A percentile compares a stretch with the other conserved stretches of the same genome.
Conservation (phyloP, 371 early-diverging fungal genomes). For the Saksenaea oblongispora region DNA sequence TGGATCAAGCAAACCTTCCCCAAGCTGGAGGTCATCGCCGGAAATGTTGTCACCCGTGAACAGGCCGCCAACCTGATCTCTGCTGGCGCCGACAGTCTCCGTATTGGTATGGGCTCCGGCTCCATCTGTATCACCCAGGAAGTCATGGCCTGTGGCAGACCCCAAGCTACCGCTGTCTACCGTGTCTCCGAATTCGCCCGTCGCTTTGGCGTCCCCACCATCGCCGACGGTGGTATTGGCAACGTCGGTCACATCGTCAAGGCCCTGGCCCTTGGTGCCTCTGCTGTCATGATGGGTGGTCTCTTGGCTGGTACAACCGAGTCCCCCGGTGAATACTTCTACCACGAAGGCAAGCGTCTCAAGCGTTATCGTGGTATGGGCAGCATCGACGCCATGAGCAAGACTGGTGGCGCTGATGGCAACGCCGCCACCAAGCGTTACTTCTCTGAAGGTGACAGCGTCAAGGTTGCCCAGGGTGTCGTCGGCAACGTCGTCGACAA, state of each 20-base stretch:
- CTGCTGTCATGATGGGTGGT: conserved; percentile 97
- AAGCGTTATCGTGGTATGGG: conserved; percentile 99
- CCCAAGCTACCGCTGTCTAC: conserved; percentile 97
- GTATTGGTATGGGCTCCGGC: conserved; percentile 97
- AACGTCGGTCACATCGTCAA: conserved; percentile 97
- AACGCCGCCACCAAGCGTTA: conserved; percentile 92
- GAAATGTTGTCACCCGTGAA: conserved; percentile 96
- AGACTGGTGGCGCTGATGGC: conserved; percentile 62
- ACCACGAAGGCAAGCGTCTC: conserved; percentile 94
- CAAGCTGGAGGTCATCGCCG: conserved; percentile 89
- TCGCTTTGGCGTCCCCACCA: conserved; percentile 92
- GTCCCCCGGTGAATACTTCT: conserved; percentile 97
- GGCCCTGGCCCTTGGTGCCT: conserved; percentile 92
- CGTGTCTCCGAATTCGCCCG: conserved; percentile 91
- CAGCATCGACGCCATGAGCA: conserved; percentile 95
- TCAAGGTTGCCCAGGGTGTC: conserved; percentile 99
- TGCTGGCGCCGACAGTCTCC: conserved; percentile 95
- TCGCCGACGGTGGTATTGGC: conserved; percentile 96
- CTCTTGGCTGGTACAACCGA: conserved; percentile 94
- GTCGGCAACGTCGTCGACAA: conserved; percentile 95
- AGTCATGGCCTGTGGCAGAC: conserved; percentile 98
- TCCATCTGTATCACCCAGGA: conserved; percentile 98
- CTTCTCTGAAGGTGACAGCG: conserved; percentile 91
- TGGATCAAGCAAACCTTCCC: conserved; percentile 84
- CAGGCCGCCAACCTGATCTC: conserved; percentile 91